These are phyloP conservation scores for Magnaporthiopsis poae DNA, from an alignment of 2,329 filamentous ascomycete genomes.

Conservation along the genomic window DNA sequence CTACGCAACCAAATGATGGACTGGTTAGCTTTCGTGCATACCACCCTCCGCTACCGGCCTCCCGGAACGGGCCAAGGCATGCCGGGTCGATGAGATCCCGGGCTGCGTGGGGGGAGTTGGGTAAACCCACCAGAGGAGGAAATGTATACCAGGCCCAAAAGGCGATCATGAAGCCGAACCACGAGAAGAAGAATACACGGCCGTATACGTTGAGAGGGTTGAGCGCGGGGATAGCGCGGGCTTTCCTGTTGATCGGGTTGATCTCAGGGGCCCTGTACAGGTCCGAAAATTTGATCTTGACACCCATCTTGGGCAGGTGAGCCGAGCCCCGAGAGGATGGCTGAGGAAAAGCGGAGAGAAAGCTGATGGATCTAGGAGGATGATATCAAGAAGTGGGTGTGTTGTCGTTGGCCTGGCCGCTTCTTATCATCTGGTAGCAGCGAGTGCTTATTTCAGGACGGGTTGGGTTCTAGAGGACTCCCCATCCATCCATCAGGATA, in stretches of 20 bases:
- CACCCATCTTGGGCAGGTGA: slow-evolving; percentile 17
- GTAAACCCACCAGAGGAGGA: slow-evolving; percentile 62
- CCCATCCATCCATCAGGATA: too few relatives aligned
- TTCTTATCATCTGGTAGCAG: too few relatives aligned
- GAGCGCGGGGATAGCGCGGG: slow-evolving; percentile 65
- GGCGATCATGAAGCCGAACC: slow-evolving; percentile 75
- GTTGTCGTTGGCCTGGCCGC: too few relatives aligned
- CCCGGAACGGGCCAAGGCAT: neutral
- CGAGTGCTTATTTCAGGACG: too few relatives aligned
- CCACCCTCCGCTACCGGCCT: too few relatives aligned
- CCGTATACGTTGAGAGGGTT: slow-evolving; percentile 74
- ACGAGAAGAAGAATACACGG: slow-evolving; percentile 81
- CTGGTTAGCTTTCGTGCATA: too few relatives aligned
- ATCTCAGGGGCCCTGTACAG: slow-evolving; percentile 54
- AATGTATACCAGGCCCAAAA: slow-evolving; percentile 94
- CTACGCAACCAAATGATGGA: slow-evolving; percentile 20
- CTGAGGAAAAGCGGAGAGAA: neutral
- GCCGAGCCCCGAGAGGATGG: neutral
- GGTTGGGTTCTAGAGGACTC: too few relatives aligned
- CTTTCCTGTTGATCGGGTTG: slow-evolving; percentile 78
- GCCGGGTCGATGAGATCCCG: neutral
- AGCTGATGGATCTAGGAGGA: too few relatives aligned
- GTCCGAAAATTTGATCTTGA: slow-evolving; percentile 26
- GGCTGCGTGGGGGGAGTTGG: neutral
- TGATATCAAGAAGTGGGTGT: too few relatives aligned